Base-by-base conservation (phyloP, 2,329 filamentous ascomycete species). In the Hypomyces perniciosus region DNA sequence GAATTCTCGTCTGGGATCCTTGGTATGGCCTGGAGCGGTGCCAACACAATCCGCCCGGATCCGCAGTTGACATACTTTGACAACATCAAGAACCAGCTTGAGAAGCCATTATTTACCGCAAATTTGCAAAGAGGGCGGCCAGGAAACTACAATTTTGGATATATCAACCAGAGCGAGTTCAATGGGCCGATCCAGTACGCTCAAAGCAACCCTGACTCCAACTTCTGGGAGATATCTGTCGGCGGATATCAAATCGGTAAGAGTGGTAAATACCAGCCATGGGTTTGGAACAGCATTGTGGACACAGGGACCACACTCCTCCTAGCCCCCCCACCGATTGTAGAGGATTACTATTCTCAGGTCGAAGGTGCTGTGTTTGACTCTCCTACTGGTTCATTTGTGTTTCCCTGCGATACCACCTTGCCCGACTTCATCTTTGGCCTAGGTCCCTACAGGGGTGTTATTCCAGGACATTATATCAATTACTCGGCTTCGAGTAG, bases 231-330 rank as follows among this genome's bases (percentile, higher is more conserved):
- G 51, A 78, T 87, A 64, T 75, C 70, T 20, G 70, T 79, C 8
- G 70, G 71, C 27, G 80, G 77, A 20, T 85, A 82, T 67, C 69
- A 69, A 37, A 62, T 85, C 47, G 83, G 80, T 34, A 42, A 42
- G 4, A 2, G 31, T 0, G 48, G 51, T 4, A 30, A 41, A 0
- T 64, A 57, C 49, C 44, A 52, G 8, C 41, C 52, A 5, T 46
- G 61, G 13, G 54, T 79, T 5, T 72, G 72, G 27, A 70, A 71
- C 0, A 77, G 74, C 57, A 86, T 88, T 64, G 80, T 81, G 60
- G 85, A 88, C 69, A 88, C 85, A 2, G 85, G 85, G 48, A 88
- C 85, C 50, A 84, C 83, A 1, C 79, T 88, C 30, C 67, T 86
- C 50, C 73, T 85, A 56, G 66, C 84, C 13, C 79, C 80, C 28